Evolutionary conservation across 345 rosid species (phyloP), one percentile per base, ranked within the genome.

Genomic region (Brassica juncea): DNA sequence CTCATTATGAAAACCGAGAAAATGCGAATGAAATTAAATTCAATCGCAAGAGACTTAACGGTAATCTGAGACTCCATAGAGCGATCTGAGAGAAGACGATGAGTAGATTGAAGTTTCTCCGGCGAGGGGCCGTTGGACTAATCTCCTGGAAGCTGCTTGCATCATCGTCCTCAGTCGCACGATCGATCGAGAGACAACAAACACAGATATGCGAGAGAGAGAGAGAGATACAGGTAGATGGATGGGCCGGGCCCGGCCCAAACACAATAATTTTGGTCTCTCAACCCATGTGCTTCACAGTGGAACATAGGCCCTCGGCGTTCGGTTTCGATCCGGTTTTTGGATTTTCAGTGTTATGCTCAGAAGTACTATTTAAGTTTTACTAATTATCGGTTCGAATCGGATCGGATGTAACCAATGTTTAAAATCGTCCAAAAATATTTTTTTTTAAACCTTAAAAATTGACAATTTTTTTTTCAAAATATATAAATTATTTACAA

Each of bases 131-230:
- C 82, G 89, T 28, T 87, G 95, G 66, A 87, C 77, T 39, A 93
- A 82, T 68, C 94, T 88, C 83, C 89, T 85, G 11, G 94, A 82
- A 58, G 89, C 62, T 71, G 90, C 87, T 79, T 89, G 97, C 97
- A 95, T 92, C 89, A 27, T 82, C 74, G 84, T 78, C 70, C 73
- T 73, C 63, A 67, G 68, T 77, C 32, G 25, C 68, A 64, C 75
- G 42, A 64, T 71, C 69, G 55, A 80, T 54, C 25, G 64, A 74
- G 30, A 63, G 74, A 37, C 68, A 72, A 72, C 25, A 61, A 72
- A 16, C 32, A 62, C 60, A 72, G 55, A 66, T 34, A 80, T 66
- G 73, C 68, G 65, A 32, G 8, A 4, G 78, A 49, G 8, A 54
- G 47, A 8, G 5, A 31, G 9, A 15, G 68, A 58, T 27, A 61